These are phyloP conservation scores for Taiozyma sp. DNA, from an alignment of 1,139 yeast genomes.

Conservation along the genomic window DNA sequence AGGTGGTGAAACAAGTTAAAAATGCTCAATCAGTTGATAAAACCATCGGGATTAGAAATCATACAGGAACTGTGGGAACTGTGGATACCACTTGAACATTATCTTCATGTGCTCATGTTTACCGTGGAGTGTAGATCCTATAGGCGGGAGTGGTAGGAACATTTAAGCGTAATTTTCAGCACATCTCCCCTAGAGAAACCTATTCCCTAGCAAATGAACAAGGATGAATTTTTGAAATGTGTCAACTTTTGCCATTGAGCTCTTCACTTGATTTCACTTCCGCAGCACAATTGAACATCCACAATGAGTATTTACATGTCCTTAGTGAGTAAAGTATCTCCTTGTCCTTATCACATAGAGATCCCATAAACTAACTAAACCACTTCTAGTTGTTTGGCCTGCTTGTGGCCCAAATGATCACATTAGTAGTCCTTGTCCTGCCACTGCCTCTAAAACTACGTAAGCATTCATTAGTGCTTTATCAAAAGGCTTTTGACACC, in stretches of 20 bases:
- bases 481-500: slow-evolving; percentile 31
- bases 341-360: not conserved
- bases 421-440: slow-evolving; percentile 47
- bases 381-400: not conserved
- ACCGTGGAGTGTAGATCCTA: not conserved
- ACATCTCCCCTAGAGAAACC: not conserved
- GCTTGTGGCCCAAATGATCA: slow-evolving; percentile 37
- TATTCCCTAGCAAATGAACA: not conserved
- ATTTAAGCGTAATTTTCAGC: not conserved
- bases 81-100: not conserved
- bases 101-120: not conserved
- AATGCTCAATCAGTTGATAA: not conserved
- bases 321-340: slow-evolving; percentile 8
- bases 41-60: not conserved
- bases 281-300: not conserved
- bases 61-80: not conserved
- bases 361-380: not conserved
- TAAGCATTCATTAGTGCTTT: slow-evolving; percentile 37
- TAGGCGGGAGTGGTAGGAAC: not conserved
- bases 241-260: not conserved
- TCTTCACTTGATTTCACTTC: not conserved
- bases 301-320: slow-evolving; percentile 33
- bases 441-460: slow-evolving; percentile 62
- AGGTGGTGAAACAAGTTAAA: not conserved
- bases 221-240: not conserved